Conservation (phyloP, 192 early-diverging fungal genomes). For the Diversispora eburnea region DNA sequence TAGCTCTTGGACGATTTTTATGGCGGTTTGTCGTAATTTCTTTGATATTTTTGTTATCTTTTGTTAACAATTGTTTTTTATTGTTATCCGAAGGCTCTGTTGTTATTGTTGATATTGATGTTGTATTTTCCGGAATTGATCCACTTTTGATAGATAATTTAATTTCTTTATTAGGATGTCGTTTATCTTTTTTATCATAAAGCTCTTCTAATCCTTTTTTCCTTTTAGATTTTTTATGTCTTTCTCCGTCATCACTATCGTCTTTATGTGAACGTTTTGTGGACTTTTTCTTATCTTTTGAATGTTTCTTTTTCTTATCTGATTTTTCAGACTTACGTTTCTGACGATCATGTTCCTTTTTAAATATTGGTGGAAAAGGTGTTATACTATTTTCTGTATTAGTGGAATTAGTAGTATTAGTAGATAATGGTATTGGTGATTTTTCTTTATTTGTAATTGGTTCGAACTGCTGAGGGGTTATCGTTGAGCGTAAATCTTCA, state of each 20-base stretch:
- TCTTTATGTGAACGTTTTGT: constrained; percentile 9
- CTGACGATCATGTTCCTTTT: constrained; percentile 19
- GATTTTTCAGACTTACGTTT: constrained; percentile 10
- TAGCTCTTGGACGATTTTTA: constrained; percentile 25
- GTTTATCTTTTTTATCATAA: neutral
- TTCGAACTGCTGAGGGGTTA: too few species aligned
- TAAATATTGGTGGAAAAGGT: constrained; percentile 39
- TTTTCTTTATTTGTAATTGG: neutral
- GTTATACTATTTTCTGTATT: neutral
- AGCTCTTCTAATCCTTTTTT: neutral
- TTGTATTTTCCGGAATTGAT: neutral
- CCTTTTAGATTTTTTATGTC: neutral
- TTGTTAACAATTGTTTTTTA: neutral
- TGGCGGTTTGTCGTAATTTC: neutral
- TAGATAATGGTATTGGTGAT: neutral
- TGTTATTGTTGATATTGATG: neutral
- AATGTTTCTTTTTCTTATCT: constrained; percentile 10
- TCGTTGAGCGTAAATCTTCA: neutral
- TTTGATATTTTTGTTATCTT: neutral
- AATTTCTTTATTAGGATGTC: neutral
- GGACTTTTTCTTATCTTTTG: constrained; percentile 7
- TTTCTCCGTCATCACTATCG: neutral
- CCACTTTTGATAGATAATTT: neutral
- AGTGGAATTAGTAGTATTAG: neutral
- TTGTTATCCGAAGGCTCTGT: neutral